phyloP scores from a whole-genome alignment of 768 basidiomycete genomes.

The Lactarius tabidus region DNA sequence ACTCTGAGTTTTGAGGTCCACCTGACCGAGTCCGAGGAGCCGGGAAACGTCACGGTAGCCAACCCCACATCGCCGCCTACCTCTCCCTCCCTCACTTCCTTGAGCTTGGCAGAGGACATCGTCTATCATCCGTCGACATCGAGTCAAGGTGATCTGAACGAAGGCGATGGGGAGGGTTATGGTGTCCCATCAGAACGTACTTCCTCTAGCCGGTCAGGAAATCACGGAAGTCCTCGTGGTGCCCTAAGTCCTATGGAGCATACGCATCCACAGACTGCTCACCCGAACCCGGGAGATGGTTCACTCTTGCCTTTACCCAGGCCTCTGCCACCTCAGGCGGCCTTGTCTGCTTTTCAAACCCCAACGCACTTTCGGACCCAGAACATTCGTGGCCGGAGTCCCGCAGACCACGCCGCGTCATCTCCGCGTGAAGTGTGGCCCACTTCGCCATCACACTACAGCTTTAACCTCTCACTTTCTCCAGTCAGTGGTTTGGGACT shows the following conservation, averaged over 20 bases:
- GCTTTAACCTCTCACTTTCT: neutral
- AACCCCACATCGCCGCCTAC: neutral
- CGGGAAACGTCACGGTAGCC: neutral
- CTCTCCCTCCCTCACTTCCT: neutral
- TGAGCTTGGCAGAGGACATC: neutral
- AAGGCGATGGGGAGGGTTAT: neutral
- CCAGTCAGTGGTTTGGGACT: conserved; percentile 5
- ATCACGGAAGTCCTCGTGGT: neutral
- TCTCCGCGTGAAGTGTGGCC: neutral
- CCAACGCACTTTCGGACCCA: neutral
- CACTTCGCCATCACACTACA: neutral
- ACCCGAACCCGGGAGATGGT: neutral
- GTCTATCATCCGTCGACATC: neutral
- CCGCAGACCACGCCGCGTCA: neutral
- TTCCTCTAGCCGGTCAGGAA: neutral
- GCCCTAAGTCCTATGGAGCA: neutral
- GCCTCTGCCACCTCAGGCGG: neutral
- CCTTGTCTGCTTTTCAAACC: neutral
- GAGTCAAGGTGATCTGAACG: neutral
- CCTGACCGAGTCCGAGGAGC: neutral
- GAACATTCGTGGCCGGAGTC: neutral
- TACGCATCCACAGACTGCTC: neutral
- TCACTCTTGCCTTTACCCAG: neutral
- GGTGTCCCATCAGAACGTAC: neutral
- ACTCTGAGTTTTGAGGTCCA: conserved; percentile 8